These are phyloP conservation scores for Cicer bijugum DNA, from an alignment of 306 rosid genomes.

Conservation along the genomic window DNA sequence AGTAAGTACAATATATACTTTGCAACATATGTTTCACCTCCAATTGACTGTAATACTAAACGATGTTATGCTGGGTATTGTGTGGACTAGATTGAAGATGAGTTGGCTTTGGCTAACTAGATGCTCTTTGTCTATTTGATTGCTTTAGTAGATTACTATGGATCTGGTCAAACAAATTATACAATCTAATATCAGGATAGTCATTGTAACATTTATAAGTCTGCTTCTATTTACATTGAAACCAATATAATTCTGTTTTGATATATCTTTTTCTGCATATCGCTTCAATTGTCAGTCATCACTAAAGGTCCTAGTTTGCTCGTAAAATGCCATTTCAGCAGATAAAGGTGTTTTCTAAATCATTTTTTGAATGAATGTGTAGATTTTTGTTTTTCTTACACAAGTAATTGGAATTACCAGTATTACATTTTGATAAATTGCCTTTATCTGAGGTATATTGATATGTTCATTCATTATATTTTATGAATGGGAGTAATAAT, in stretches of 20 bases:
- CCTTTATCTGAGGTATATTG: conserved; percentile 12
- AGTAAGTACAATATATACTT: conserved; percentile 18
- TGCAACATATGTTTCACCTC: conserved; percentile 14
- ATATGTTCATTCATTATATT: conserved; percentile 9
- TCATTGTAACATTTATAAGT: conserved; percentile 5
- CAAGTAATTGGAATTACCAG: conserved; percentile 5
- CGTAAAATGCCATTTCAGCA: not conserved
- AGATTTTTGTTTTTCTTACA: not conserved
- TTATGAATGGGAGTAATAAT: conserved; percentile 14
- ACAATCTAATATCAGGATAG: not conserved
- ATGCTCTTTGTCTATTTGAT: conserved; percentile 22
- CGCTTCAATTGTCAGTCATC: conserved; percentile 21
- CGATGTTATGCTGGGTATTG: conserved; percentile 16
- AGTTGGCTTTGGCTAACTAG: not conserved
- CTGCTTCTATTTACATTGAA: conserved; percentile 11
- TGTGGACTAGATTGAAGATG: conserved; percentile 25
- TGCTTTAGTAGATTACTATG: conserved; percentile 12
- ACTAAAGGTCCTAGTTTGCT: not conserved
- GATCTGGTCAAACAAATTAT: conserved; percentile 14
- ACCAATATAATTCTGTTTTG: conserved; percentile 8
- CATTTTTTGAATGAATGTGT: conserved; percentile 9
- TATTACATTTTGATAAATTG: not conserved
- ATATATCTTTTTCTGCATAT: not conserved
- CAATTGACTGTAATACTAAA: not conserved
- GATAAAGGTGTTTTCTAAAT: not conserved